Evolutionary conservation across 2,329 filamentous ascomycete species (phyloP), one percentile per base, ranked within the genome.

Genomic region (Calonectria pseudoreteaudii): DNA sequence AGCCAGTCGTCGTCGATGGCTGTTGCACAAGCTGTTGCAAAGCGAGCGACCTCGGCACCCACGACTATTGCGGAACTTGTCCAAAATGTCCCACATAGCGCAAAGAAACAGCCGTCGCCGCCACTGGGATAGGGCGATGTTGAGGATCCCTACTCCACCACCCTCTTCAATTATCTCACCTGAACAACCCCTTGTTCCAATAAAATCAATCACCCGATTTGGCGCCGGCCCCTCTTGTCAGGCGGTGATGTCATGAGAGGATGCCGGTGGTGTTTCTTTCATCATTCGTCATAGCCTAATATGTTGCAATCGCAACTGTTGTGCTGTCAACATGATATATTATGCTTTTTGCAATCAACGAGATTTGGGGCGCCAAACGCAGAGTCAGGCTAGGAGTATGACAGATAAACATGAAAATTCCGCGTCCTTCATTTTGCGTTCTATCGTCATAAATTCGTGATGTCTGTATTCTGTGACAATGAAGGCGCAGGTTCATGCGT

Each of bases 21-120:
- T 82, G 81, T 71, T 82, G 81, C 60, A 80, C 77, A 52, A 81
- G 72, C 50, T 82, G 81, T 66, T 82, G 81, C 70, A 82, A 82
- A 74, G 80, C 80, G 26, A 82, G 68, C 41, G 81, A 82, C 71
- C 78, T 82, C 38, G 81, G 81, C 53, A 82, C 81, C 13, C 81
- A 82, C 70, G 81, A 82, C 73, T 82, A 82, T 66, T 82, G 81
- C 62, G 81, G 81, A 62, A 82, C 81, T 68, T 82, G 81, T 47
- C 79, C 79, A 56, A 78, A 77, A 44, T 83, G 80, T 70, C 80
- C 80, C 14, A 71, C 76, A 67, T 78, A 66, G 73, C 28, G 31
- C 49, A 31, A 49, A 30, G 41, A 52, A 62, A 23, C 28, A 10
- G 10, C 53, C n/a, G n/a, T 38, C 66, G 30, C 28, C 52, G 30